phyloP scores from a whole-genome alignment of 108 stramenopile genomes.

The Chaetoceros muelleri region DNA sequence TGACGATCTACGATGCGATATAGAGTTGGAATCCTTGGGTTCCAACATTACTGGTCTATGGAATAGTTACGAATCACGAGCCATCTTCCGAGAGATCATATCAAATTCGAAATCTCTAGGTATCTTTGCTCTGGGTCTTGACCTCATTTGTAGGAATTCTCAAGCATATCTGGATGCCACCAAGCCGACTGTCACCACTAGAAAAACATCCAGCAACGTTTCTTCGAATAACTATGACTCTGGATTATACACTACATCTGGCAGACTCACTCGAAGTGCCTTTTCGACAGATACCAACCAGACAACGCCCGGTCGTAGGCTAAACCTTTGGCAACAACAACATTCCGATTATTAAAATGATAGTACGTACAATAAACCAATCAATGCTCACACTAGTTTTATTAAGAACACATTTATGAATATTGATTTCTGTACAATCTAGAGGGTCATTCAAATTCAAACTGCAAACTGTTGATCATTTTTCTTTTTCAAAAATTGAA shows the following conservation, averaged over 20 bases:
- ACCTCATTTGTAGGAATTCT: constrained; percentile 65
- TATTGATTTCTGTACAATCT: too few relatives aligned
- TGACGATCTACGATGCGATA: constrained; percentile 46
- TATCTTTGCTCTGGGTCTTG: constrained; percentile 59
- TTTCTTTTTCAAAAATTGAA: too few relatives aligned
- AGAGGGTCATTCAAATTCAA: too few relatives aligned
- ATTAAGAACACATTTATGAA: too few relatives aligned
- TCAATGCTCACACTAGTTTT: too few relatives aligned
- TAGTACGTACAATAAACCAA: too few relatives aligned
- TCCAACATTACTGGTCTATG: constrained; percentile 52
- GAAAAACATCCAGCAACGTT: constrained; percentile 14
- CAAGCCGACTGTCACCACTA: constrained; percentile 7
- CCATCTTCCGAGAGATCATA: constrained; percentile 68
- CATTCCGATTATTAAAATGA: background rate
- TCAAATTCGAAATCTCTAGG: constrained; percentile 29
- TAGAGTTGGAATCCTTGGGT: constrained; percentile 76
- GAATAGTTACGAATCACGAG: constrained; percentile 54
- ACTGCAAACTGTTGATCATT: too few relatives aligned
- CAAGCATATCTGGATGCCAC: constrained; percentile 37
- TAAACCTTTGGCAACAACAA: background rate
- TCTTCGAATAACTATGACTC: background rate
- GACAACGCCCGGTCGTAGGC: background rate
- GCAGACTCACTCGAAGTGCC: background rate
- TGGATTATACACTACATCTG: background rate
- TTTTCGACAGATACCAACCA: background rate